These are phyloP conservation scores for Ceratocystis albifundus DNA, from an alignment of 2,329 filamentous ascomycete species.

Conservation along the genomic window DNA sequence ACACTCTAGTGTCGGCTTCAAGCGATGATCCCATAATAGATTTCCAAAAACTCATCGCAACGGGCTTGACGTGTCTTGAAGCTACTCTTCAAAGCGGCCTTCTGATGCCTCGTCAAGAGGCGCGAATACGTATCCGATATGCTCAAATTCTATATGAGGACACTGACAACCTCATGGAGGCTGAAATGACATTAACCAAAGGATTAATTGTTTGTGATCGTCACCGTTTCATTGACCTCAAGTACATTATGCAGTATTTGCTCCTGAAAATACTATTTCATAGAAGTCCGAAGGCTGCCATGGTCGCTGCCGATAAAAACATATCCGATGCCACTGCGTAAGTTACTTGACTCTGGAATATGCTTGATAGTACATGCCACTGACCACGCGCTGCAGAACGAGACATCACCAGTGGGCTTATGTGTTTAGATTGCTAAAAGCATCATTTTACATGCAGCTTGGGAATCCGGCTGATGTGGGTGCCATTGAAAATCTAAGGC, in stretches of 20 bases:
- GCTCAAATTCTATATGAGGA: conserved; percentile 61
- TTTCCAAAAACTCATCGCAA: conserved; percentile 62
- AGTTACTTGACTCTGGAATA: conserved; percentile 27
- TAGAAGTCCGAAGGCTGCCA: conserved; percentile 57
- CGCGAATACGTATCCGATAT: conserved; percentile 57
- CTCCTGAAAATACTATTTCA: conserved; percentile 59
- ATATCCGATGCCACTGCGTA: conserved; percentile 57
- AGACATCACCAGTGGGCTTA: conserved; percentile 64
- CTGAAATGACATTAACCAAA: conserved; percentile 60
- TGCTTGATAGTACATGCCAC: conserved; percentile 23
- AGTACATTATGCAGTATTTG: conserved; percentile 66
- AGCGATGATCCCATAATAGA: conserved; percentile 39
- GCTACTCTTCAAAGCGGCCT: conserved; percentile 51
- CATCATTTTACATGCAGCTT: conserved; percentile 54
- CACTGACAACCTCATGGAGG: conserved; percentile 62
- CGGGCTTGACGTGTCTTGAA: conserved; percentile 61
- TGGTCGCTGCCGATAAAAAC: conserved; percentile 58
- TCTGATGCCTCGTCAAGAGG: conserved; percentile 54
- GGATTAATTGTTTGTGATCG: conserved; percentile 57
- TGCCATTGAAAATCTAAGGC: conserved; percentile 57
- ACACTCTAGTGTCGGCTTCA: conserved; percentile 41
- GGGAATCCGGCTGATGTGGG: conserved; percentile 49
- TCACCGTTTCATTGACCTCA: conserved; percentile 47
- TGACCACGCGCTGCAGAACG: conserved; percentile 34
- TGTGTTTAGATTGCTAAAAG: conserved; percentile 62